A percentile compares a stretch with the other conserved stretches of the same genome.
phyloP scores from a whole-genome alignment of 2,329 filamentous ascomycete species.

The Verruconis gallopava region DNA sequence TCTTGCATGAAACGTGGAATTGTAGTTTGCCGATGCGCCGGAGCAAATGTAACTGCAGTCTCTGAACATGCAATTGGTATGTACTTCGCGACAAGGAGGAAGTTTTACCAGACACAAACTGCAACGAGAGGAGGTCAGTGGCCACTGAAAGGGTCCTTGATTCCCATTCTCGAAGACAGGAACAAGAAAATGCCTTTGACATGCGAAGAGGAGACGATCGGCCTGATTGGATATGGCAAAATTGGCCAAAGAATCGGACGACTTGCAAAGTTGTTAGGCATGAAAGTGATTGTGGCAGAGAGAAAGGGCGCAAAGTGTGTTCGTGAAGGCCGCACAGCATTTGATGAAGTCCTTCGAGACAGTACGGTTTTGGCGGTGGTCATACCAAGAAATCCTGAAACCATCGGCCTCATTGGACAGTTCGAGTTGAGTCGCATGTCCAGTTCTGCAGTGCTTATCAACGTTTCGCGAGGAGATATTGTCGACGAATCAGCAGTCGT shows the following conservation, averaged over 20 bases:
- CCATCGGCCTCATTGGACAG: constrained; percentile 21
- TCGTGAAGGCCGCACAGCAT: constrained; percentile 21
- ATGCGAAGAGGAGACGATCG: constrained; percentile 36
- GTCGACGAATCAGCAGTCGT: constrained; percentile 39
- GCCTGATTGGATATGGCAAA: constrained; percentile 38
- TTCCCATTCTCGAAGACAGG: constrained; percentile 19
- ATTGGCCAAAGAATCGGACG: constrained; percentile 33
- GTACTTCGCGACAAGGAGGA: constrained; percentile 28
- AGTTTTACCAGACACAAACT: constrained; percentile 22
- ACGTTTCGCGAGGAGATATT: constrained; percentile 39
- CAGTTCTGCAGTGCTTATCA: constrained; percentile 32
- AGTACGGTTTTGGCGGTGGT: constrained; percentile 27
- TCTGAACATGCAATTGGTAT: constrained; percentile 32
- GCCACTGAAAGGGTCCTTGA: constrained; percentile 25
- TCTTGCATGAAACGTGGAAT: constrained; percentile 27
- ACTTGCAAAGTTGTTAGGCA: constrained; percentile 33
- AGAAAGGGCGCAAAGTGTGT: constrained; percentile 25
- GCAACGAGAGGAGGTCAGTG: constrained; percentile 23
- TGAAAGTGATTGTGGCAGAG: constrained; percentile 37
- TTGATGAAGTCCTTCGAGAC: constrained; percentile 24
- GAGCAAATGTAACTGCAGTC: constrained; percentile 28
- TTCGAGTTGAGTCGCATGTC: constrained; percentile 34
- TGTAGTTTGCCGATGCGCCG: constrained; percentile 26
- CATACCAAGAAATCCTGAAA: constrained; percentile 21
- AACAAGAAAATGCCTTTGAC: constrained; percentile 30